Base-by-base conservation (phyloP, 2,329 filamentous ascomycete genomes). In the Ceratocystis alfenasii region DNA sequence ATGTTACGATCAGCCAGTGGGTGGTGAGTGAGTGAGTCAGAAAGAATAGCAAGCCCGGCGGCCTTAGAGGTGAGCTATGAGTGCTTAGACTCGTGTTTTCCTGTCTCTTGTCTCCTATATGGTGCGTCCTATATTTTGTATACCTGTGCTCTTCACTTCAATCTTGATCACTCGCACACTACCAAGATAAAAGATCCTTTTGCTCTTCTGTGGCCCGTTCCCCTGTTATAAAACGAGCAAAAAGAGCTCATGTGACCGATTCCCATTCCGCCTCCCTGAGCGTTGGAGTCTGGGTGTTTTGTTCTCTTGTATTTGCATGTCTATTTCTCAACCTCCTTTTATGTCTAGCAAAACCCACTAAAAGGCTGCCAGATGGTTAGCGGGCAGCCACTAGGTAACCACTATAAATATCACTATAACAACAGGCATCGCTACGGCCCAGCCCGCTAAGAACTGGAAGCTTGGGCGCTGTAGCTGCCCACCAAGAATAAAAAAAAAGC, bases 221-320 rank as follows among this genome's bases (percentile, higher is more conserved):
- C 48, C 48, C 48, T 53, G 22, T 12, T 25, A 53, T 53, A 20
- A 53, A 53, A 53, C 46, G 17, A 48, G 22, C 7, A 20, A 53
- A 53, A 25, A 53, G 46, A 53, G 53, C 53, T 59, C 53, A 59
- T 59, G 53, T 59, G 53, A 59, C 53, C 17, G 4, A 17, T 30
- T 5, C 22, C 22, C 50, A 55, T 30, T 30, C 28, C 20, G 50
- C 50, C 22, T 57, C 53, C 22, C 22, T 15, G 22, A 17, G 50
- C 22, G 50, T 55, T 50, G 46, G 46, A 50, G 46, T 50, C 46
- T n/a, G n/a, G 46, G n/a, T 60, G n/a, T 60, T 33, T n/a, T 60
- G 28, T n/a, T 60, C 3, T 60, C 33, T 60, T 41, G n/a, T 28
- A n/a, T 8, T 17, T 60, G 22, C 15, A 1, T 48, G 30, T n/a